These are phyloP conservation scores for Exophiala calicioides DNA, from an alignment of 2,329 filamentous ascomycete species.

Conservation along the genomic window DNA sequence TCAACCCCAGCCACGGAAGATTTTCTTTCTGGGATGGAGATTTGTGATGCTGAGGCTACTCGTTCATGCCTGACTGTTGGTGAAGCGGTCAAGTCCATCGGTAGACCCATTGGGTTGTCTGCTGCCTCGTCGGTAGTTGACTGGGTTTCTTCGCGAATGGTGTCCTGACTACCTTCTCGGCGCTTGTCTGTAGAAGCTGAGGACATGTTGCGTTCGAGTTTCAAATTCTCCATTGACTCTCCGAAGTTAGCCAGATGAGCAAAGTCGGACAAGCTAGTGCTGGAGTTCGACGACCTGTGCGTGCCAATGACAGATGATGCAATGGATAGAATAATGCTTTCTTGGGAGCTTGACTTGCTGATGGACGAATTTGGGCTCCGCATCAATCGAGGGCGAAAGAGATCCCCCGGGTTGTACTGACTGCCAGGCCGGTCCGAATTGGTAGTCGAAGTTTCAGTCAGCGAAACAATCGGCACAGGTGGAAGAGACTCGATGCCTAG, in stretches of 20 bases:
- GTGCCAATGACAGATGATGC: slow-evolving; percentile 50
- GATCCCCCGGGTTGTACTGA: slow-evolving; percentile 5
- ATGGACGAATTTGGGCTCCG: slow-evolving; percentile 54
- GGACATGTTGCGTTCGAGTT: slow-evolving; percentile 17
- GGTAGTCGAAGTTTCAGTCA: neutral
- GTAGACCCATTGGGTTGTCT: neutral
- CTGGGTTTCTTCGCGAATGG: slow-evolving; percentile 22
- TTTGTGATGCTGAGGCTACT: slow-evolving; percentile 21
- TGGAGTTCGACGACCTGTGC: slow-evolving; percentile 50
- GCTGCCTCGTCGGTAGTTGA: neutral
- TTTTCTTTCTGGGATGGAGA: slow-evolving; percentile 26
- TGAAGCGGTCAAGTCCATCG: slow-evolving; percentile 3
- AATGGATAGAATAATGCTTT: slow-evolving; percentile 56
- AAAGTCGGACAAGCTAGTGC: slow-evolving; percentile 46
- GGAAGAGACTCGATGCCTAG: slow-evolving; percentile 21
- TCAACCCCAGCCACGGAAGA: slow-evolving; percentile 24
- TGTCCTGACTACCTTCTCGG: slow-evolving; percentile 26
- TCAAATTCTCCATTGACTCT: slow-evolving; percentile 24
- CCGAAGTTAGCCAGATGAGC: slow-evolving; percentile 30
- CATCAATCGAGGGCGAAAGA: slow-evolving; percentile 6
- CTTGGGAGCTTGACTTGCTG: slow-evolving; percentile 59
- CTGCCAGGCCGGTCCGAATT: neutral
- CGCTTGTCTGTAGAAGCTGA: slow-evolving; percentile 8
- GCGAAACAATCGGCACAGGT: slow-evolving; percentile 5
- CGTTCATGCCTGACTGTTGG: slow-evolving; percentile 14